Base-by-base conservation (phyloP, 192 early-diverging fungal genomes). In the Coemansia pectinata region DNA sequence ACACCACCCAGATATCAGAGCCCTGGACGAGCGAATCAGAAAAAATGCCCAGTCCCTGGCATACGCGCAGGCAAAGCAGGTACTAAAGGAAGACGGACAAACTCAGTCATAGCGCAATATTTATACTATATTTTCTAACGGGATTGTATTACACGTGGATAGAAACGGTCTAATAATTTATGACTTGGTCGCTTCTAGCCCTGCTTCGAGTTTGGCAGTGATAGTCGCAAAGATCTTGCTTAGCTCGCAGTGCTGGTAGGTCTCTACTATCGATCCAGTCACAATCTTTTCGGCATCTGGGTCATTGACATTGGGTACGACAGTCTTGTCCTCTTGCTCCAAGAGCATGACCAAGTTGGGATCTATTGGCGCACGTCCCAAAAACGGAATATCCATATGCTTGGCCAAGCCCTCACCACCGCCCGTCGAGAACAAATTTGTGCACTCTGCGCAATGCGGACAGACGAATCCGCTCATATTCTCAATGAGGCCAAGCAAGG, bases 381-480 rank as follows among this genome's bases (percentile, higher is more conserved):
- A 77, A 58, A 98, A 98, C 25, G 89, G 87, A 17, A 99, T 84
- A 9, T 85, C 87, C 72, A 92, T 90, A 42, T 97, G 93, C 71
- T 88, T 85, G 4, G 94, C 92, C 89, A 99, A 88, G 31, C 91
- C 90, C 76, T 92, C 88, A 40, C 95, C 97, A 39, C 97, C 97
- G 40, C 97, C 97, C 3, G 91, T 88, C 42, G 96, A 95, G 76
- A 99, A 99, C 57, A 99, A 87, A 69, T 91, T 89, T 23, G 90
- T 93, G 78, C 91, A 94, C 53, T 81, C 93, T 58, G 87, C 75
- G 76, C 92, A 93, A 41, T 92, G 91, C 25, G 91, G 92, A 66
- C 98, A 99, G 6, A 98, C 91, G 81, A 96, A 99, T 4, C 96
- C 97, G 63, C 90, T 90, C 97, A 99, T 97, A 74, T 98, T 98